These are phyloP conservation scores for Hymenoscyphus fraxineus DNA, from an alignment of 2,329 filamentous ascomycete species.

Conservation along the genomic window DNA sequence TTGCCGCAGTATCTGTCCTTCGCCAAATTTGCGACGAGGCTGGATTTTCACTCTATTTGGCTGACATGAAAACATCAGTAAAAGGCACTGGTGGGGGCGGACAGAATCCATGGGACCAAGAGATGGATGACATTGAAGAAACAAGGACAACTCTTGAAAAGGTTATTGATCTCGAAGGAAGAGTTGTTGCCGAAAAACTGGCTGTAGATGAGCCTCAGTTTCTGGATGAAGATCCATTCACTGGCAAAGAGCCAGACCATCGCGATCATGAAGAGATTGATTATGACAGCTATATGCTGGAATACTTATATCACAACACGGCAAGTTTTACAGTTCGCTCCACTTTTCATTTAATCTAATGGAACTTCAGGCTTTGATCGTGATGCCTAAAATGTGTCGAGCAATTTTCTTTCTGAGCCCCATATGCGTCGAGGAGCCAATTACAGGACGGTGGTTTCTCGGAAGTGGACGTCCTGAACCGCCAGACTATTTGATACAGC, in stretches of 20 bases:
- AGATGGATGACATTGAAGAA: neutral
- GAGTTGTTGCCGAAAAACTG: neutral
- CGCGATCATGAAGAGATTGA: neutral
- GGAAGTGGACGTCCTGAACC: no score
- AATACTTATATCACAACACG: no score
- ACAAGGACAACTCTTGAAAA: neutral
- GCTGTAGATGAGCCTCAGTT: neutral
- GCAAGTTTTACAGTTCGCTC: no score
- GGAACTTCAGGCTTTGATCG: no score
- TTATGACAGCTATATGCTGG: no score
- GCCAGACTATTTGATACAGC: no score
- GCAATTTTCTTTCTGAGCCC: no score
- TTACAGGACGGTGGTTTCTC: no score
- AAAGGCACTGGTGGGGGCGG: neutral
- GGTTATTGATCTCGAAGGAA: neutral
- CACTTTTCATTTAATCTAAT: no score
- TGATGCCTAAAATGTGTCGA: no score
- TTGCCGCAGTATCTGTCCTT: neutral
- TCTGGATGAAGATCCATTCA: neutral
- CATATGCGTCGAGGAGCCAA: no score
- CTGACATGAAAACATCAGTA: neutral
- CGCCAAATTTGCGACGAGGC: neutral
- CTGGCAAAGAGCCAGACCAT: neutral
- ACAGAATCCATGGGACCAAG: neutral
- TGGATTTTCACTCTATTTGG: neutral